Conservation (phyloP, 768 basidiomycete species). For the Mycena kentingensis region DNA sequence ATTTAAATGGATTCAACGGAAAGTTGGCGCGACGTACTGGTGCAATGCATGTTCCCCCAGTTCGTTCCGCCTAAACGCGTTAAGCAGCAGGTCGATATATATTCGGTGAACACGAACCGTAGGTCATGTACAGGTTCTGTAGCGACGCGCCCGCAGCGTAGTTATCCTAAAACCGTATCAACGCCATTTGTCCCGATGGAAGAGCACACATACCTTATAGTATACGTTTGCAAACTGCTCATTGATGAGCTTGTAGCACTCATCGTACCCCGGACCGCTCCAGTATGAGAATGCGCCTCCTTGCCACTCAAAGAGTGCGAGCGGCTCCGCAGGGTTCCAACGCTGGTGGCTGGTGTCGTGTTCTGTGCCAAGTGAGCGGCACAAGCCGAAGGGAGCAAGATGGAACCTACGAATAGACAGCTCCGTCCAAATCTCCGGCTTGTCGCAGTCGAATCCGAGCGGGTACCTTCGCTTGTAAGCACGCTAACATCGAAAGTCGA, state of each 20-base stretch:
- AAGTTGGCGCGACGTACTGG: conserved; percentile 6
- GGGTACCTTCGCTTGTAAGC: conserved; percentile 59
- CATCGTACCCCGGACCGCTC: conserved; percentile 38
- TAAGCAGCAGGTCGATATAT: background rate
- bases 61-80: conserved; percentile 34
- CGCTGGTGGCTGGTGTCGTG: conserved; percentile 34
- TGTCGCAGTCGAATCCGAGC: conserved; percentile 66
- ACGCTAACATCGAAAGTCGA: too few species aligned
- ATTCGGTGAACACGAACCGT: conserved; percentile 26
- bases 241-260: conserved; percentile 38
- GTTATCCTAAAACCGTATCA: conserved; percentile 31
- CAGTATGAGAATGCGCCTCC: conserved; percentile 42
- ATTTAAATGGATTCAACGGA: background rate
- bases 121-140: conserved; percentile 42
- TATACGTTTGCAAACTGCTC: conserved; percentile 42
- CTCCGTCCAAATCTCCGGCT: conserved; percentile 55
- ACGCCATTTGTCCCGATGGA: background rate
- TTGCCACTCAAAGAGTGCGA: conserved; percentile 43
- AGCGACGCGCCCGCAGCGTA: conserved; percentile 36
- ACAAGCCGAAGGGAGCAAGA: background rate
- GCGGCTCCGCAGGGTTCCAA: conserved; percentile 38
- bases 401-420: conserved; percentile 33
- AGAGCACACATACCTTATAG: conserved; percentile 30
- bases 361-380: conserved; percentile 20
- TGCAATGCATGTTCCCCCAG: conserved; percentile 37